Evolutionary conservation across 352 stramenopile genomes (phyloP), one percentile per base, ranked within the genome.

Genomic region (Globisporangium okanoganense): DNA sequence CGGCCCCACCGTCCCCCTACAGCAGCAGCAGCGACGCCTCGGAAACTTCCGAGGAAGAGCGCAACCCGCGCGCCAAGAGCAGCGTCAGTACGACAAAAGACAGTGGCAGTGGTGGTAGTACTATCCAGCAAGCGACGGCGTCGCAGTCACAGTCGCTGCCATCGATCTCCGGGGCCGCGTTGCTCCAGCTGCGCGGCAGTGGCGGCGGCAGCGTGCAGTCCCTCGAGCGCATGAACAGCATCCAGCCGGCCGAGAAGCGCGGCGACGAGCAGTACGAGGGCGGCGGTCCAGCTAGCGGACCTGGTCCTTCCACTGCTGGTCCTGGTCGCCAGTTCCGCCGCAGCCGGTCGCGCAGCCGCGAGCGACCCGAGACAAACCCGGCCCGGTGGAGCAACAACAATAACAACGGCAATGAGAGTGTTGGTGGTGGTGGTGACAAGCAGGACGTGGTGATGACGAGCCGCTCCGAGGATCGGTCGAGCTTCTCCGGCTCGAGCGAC

Each of bases 91-190:
- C 35, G 27, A 8, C 13, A 6, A 53, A 52, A 27, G 36, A 61
- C 3, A 31, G 7, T 22, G 16, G 38, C 52, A 20, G 31, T 22
- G 29, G 31, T 29, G 24, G 29, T 33, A 6, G 29, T 6, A 6
- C n/a, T n/a, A n/a, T 33, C 25, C 56, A 54, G 20, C 43, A 36
- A 25, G 43, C 14, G 18, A 20, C 9, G 24, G 41, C 40, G 55
- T 31, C 14, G n/a, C 22, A 24, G n/a, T n/a, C n/a, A n/a, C n/a
- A n/a, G 57, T 62, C 71, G 35, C 59, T 87, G 24, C 72, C 74
- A 1, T 75, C 78, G 43, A 66, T 88, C 16, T 85, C 78, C 0
- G 67, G 76, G 12, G 70, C 72, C 6, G 72, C 74, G 12, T 65
- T 80, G 58, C 67, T 85, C 31, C 63, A 77, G 47, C 55, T 77